Conservation (phyloP, 108 stramenopile genomes). For the Epithemia pelagica region DNA sequence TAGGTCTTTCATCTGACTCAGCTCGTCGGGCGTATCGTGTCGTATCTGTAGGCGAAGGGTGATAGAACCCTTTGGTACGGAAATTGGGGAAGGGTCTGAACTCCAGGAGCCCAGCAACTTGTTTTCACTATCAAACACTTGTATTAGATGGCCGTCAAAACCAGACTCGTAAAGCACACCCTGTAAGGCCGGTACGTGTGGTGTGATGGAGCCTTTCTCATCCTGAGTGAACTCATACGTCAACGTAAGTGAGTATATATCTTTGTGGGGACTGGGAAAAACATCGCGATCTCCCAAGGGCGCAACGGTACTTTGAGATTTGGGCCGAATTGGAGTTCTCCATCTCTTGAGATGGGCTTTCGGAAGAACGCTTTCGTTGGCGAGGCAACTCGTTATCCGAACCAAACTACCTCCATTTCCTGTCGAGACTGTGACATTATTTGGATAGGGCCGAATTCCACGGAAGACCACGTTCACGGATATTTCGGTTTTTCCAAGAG, state of each 20-base stretch:
- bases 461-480: conserved; percentile 44
- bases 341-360: conserved; percentile 40
- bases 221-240: conserved; percentile 51
- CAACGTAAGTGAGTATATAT: conserved; percentile 42
- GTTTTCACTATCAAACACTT: conserved; percentile 57
- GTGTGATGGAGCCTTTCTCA: conserved; percentile 36
- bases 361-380: conserved; percentile 47
- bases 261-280: conserved; percentile 31
- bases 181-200: conserved; percentile 32
- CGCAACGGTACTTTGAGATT: conserved; percentile 20
- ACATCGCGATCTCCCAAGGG: conserved; percentile 45
- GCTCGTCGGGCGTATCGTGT: conserved; percentile 33
- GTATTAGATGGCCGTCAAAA: conserved; percentile 52
- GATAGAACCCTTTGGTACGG: conserved; percentile 34
- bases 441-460: conserved; percentile 43
- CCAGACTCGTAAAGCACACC: conserved; percentile 64
- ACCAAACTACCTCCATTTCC: conserved; percentile 29
- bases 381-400: conserved; percentile 23
- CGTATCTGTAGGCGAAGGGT: conserved; percentile 32
- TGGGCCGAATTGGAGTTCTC: conserved; percentile 43
- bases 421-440: conserved; percentile 5
- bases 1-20: conserved; percentile 36
- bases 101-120: conserved; percentile 34
- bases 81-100: conserved; percentile 41
- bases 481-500: conserved; percentile 39